Evolutionary conservation across 2,329 filamentous ascomycete species (phyloP).

Genomic region (Pyrenophora tritici-repentis): DNA sequence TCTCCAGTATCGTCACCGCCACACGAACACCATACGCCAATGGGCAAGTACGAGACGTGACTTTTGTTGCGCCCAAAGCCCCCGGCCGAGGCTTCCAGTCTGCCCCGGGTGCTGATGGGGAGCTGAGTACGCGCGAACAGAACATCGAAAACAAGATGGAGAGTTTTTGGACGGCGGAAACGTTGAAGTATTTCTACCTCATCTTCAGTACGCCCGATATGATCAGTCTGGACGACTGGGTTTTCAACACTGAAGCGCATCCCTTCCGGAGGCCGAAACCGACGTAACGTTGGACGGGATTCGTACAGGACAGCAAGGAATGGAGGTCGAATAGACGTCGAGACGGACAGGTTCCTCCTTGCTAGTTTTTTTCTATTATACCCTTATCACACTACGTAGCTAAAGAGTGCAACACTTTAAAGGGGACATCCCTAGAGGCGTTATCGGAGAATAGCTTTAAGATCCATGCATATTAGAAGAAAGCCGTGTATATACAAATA

Average conservation of each 20-base stretch:
- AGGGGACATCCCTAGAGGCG: no score
- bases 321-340: no score
- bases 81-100: conserved; percentile 1
- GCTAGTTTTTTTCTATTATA: no score
- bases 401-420: no score
- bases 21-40: conserved; percentile 51
- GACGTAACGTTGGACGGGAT: not conserved
- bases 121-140: conserved; percentile 11
- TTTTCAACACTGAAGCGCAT: conserved; percentile 58
- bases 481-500: no score
- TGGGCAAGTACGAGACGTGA: conserved; percentile 53
- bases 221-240: conserved; percentile 54
- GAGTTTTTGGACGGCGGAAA: conserved; percentile 57
- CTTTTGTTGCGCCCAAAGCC: conserved; percentile 17
- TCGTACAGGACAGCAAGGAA: no score
- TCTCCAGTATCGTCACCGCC: conserved; percentile 47
- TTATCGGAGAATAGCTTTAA: no score
- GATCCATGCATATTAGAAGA: no score
- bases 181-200: conserved; percentile 58
- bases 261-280: conserved; percentile 47
- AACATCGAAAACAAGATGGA: conserved; percentile 45
- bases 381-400: no score
- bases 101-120: conserved; percentile 1
- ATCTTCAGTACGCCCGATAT: conserved; percentile 52
- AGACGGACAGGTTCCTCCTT: no score